Conservation (phyloP, 139 green algal genomes). For the Protoeuglena noctilucae region DNA sequence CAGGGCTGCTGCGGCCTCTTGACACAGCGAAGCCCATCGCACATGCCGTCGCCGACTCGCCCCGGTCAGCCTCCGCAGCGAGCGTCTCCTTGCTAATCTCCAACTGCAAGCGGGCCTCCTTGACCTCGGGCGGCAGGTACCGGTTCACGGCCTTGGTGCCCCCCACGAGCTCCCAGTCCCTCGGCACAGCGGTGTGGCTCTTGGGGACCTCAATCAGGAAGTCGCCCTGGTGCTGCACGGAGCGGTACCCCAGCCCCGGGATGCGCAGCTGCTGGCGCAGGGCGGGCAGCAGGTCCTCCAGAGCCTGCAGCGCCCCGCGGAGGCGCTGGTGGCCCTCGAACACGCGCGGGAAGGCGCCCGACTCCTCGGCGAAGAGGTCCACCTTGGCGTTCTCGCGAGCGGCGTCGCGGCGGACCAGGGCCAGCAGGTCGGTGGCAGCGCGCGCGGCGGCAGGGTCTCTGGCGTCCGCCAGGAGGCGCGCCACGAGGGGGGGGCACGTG, state of each 20-base stretch:
- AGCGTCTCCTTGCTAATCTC: conserved; percentile 37
- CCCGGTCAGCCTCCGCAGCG: not conserved
- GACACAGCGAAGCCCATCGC: conserved; percentile 11
- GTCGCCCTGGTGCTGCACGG: conserved; percentile 32
- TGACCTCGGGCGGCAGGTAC: conserved; percentile 48
- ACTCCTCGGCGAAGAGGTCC: not conserved
- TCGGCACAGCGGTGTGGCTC: conserved; percentile 12
- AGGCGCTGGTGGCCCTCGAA: too few relatives aligned
- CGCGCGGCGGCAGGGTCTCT: not conserved
- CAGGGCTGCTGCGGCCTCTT: not conserved
- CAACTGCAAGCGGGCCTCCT: conserved; percentile 18
- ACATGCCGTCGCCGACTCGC: conserved; percentile 4
- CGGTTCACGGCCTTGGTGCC: conserved; percentile 56
- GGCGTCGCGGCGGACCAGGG: conserved; percentile 7
- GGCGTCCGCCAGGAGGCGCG: too few relatives aligned
- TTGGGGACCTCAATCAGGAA: conserved; percentile 59
- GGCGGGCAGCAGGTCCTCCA: conserved; percentile 26
- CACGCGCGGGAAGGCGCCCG: too few relatives aligned
- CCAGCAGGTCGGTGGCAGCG: conserved; percentile 2
- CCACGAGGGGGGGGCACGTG: too few relatives aligned
- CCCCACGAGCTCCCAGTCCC: conserved; percentile 38
- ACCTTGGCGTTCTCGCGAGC: not conserved
- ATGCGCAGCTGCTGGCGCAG: conserved; percentile 18
- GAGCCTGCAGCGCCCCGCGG: conserved; percentile 9
- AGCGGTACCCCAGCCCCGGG: conserved; percentile 22